These are phyloP conservation scores for Yamadazyma scolyti DNA, from an alignment of 805 yeast species.

Conservation along the genomic window DNA sequence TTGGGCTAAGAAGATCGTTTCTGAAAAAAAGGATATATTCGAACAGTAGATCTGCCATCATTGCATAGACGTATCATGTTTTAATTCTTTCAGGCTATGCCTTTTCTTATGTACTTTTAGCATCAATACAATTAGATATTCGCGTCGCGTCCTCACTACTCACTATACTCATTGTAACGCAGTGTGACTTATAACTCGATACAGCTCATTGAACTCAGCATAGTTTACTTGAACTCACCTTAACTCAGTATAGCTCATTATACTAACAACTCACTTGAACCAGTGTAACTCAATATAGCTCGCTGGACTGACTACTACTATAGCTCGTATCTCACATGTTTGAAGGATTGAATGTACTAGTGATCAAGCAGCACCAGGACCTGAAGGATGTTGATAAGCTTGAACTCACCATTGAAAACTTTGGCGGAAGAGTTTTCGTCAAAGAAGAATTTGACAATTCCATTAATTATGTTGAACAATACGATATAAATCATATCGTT, in stretches of 20 bases:
- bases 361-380: conserved; percentile 6
- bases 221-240: no score
- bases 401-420: conserved; percentile 8
- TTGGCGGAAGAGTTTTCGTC: conserved; percentile 6
- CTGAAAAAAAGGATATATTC: conserved; percentile 42
- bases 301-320: not conserved
- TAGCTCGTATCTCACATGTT: conserved; percentile 3
- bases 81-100: no score
- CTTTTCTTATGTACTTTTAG: no score
- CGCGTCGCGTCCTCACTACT: not conserved
- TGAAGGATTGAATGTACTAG: conserved; percentile 3
- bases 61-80: conserved; percentile 2
- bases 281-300: conserved; percentile 11
- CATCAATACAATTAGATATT: not conserved
- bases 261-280: no score
- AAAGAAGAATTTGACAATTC: conserved; percentile 6
- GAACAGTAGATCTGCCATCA: conserved; percentile 12
- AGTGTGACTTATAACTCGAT: no score
- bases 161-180: no score
- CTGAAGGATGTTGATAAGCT: conserved; percentile 7
- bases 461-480: conserved; percentile 8
- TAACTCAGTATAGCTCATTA: no score
- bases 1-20: conserved; percentile 67
- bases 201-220: no score
- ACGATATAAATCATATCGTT: conserved; percentile 41